Base-by-base conservation (phyloP, 1,284 basidiomycete species). In the Irpex sp. region DNA sequence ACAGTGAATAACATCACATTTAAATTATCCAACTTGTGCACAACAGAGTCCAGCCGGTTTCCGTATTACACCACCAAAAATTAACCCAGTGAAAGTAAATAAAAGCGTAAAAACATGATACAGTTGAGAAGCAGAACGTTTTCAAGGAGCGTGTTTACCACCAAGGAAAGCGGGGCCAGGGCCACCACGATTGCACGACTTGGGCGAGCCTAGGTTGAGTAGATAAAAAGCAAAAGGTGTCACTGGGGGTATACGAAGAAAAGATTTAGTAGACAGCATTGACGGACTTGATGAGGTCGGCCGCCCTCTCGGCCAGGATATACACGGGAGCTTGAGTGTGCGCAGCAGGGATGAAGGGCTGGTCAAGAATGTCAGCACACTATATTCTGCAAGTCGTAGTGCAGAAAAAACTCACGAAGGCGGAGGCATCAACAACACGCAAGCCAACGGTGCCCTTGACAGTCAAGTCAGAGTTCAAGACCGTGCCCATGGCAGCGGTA, bases 361-460 rank as follows among this genome's bases (percentile, higher is more conserved):
- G 43, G 15, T 21, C 15, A 58, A 11, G 9, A 46, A 59, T 31
- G 54, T 51, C 49, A 51, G 49, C n/a, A 51, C 43, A 53, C 26
- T 5, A 6, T 17, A 19, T 31, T 33, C 19, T 17, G 50, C 21
- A 19, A 9, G 31, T 15, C 21, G 9, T 49, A 7, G 37, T 15
- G 43, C 17, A 31, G 37, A 39, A 17, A 43, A 19, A 5, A 67
- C 68, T 65, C 58, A 71, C 70, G 65, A 78, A 75, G 31, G 71
- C 66, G 17, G 69, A 71, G 0, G 75, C 76, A 46, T 78, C 77
- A 5, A 71, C 65, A 33, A 71, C 50, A 26, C 70, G 63, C 53
- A 70, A 56, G 7, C 69, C 70, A 1, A 35, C 43, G 4, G 65
- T 63, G 15, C 64, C 65, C 63, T 69, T 69, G 19, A 69, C 66